Base-by-base conservation (phyloP, 208 protist species). In the Herpetomonas tarakana region DNA sequence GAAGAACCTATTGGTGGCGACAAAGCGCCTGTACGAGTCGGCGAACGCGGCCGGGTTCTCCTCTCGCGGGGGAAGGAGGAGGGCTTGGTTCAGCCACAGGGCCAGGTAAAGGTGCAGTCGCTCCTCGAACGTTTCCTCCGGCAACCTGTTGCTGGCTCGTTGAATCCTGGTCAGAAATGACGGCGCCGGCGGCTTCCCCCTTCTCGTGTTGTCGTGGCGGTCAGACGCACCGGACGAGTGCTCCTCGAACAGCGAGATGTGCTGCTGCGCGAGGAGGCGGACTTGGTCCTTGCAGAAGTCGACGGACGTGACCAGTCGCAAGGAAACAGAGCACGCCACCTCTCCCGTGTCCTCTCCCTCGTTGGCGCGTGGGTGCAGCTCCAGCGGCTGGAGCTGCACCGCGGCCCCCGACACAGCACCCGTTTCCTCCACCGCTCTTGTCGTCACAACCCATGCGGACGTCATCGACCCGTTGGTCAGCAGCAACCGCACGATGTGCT, bases 111-210 rank as follows among this genome's bases (percentile, higher is more conserved):
- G 51, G 47, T 93, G 83, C 14, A 95, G 72, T 6, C 89, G 78
- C 35, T 93, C 77, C 65, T 88, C 76, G 0, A 95, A 2, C 2
- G 89, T 95, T 58, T 95, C 83, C 14, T 30, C 27, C 14, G 85
- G 80, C 27, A 92, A 58, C 2, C 59, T 62, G n/a, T 35, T 38
- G 35, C 11, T 55, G 12, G 22, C 28, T 21, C 12, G 25, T 31
- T 30, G 50, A 19, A 55, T 11, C 14, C 25, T 7, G 50, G 9
- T 6, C 22, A 28, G 14, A 30, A 55, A 38, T 7, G 22, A 65
- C 14, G 59, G 29, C 11, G 52, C 22, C 2, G 50, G 0, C n/a
- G n/a, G n/a, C n/a, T n/a, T n/a, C n/a, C n/a, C n/a, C n/a, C n/a
- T n/a, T n/a, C n/a, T n/a, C n/a, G n/a, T n/a, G n/a, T n/a, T n/a